Evolutionary conservation across 192 early-diverging fungal species (phyloP).

Genomic region (Linnemannia schmuckeri): DNA sequence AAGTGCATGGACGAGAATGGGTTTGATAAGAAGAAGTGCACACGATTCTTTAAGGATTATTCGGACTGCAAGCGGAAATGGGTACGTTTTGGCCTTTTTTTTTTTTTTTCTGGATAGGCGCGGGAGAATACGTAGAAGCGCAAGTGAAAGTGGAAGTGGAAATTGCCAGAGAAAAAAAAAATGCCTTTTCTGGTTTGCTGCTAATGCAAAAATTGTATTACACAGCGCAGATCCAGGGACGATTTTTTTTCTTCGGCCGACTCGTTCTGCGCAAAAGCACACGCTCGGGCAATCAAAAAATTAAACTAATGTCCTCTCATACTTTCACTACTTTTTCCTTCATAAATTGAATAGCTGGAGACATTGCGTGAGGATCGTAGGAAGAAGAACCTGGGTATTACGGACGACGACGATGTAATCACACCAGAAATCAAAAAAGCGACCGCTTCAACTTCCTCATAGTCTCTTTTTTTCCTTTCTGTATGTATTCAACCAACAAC

Average conservation of each 20-base stretch:
- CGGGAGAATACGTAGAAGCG: neutral
- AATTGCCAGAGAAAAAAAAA: neutral
- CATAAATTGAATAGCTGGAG: conserved; percentile 15
- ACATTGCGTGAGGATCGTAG: conserved; percentile 49
- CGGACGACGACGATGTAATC: conserved; percentile 25
- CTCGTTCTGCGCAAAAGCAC: too few species aligned
- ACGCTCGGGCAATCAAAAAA: too few species aligned
- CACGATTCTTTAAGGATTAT: conserved; percentile 65
- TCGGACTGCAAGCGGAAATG: conserved; percentile 71
- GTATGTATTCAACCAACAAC: neutral
- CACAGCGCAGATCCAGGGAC: neutral
- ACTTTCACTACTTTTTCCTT: neutral
- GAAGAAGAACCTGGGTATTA: conserved; percentile 43
- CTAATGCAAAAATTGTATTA: neutral
- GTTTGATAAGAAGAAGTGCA: conserved; percentile 63
- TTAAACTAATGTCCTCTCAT: neutral
- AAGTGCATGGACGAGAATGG: conserved; percentile 68
- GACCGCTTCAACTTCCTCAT: neutral
- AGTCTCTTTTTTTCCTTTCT: neutral
- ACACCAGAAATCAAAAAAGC: conserved; percentile 32
- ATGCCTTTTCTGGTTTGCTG: neutral
- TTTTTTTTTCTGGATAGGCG: neutral
- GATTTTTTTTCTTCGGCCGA: too few species aligned
- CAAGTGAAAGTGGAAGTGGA: too few species aligned
- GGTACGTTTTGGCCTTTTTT: conserved; percentile 48